Evolutionary conservation across 2,329 filamentous ascomycete species (phyloP).

Genomic region (Polychaeton citri): DNA sequence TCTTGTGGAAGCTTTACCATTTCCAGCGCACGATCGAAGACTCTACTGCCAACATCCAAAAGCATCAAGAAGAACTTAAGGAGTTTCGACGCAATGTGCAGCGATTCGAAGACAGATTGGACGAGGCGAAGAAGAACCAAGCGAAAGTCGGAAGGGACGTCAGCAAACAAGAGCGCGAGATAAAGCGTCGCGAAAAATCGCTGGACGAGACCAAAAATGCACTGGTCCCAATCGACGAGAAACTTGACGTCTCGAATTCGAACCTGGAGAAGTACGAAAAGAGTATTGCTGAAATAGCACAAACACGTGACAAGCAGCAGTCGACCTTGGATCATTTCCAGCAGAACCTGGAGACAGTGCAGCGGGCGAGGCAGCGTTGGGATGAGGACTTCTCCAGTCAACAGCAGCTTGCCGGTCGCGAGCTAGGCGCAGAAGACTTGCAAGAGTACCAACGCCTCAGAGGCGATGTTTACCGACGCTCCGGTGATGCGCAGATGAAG

Average conservation of each 20-base stretch:
- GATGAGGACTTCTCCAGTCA: conserved; percentile 77
- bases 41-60: conserved; percentile 78
- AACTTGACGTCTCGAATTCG: conserved; percentile 64
- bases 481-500: conserved; percentile 67
- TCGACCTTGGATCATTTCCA: conserved; percentile 58
- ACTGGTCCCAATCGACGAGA: conserved; percentile 82
- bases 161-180: conserved; percentile 67
- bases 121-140: conserved; percentile 74
- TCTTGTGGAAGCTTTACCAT: conserved; percentile 92
- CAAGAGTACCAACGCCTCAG: conserved; percentile 80
- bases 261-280: conserved; percentile 56
- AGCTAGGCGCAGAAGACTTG: conserved; percentile 72
- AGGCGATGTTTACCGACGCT: conserved; percentile 71
- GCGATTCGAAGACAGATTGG: conserved; percentile 65
- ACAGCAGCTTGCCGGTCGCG: conserved; percentile 73
- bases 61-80: conserved; percentile 87
- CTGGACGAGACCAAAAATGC: conserved; percentile 77
- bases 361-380: conserved; percentile 80
- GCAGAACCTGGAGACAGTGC: conserved; percentile 69
- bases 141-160: conserved; percentile 63
- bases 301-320: conserved; percentile 62
- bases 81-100: conserved; percentile 82
- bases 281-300: conserved; percentile 56
- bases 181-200: conserved; percentile 73
- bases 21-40: conserved; percentile 89